Conservation (phyloP, 2,329 filamentous ascomycete genomes). For the Huntiella bhutanensis region DNA sequence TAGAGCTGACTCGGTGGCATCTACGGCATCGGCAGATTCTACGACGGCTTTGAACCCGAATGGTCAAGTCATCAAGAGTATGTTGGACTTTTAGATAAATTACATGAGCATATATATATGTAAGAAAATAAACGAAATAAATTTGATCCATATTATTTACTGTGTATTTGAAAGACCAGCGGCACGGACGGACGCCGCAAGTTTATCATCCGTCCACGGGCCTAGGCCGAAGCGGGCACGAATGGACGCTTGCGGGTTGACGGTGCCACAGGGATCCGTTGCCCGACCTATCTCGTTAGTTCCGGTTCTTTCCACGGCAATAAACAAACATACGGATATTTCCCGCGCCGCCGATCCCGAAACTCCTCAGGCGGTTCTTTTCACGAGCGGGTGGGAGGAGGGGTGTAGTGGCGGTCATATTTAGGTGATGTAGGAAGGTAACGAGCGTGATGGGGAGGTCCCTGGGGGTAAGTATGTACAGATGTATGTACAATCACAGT, state of each 20-base stretch:
- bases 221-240: slow-evolving; percentile 5
- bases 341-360: slow-evolving; percentile 22
- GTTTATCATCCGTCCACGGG: slow-evolving; percentile 5
- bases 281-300: slow-evolving; percentile 12
- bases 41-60: slow-evolving; percentile 29
- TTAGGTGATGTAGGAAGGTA: no score
- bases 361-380: slow-evolving; percentile 8
- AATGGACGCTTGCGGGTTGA: neutral
- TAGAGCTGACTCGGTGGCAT: slow-evolving; percentile 21
- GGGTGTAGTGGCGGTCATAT: no score
- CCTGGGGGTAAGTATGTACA: no score
- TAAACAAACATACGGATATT: slow-evolving; percentile 20
- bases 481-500: no score
- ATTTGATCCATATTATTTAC: neutral
- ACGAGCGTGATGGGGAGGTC: no score
- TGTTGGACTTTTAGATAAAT: slow-evolving; percentile 33
- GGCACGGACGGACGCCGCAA: neutral
- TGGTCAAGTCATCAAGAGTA: slow-evolving; percentile 37
- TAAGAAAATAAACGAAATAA: neutral
- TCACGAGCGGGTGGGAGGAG: no score
- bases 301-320: neutral
- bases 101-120: neutral
- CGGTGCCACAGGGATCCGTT: slow-evolving; percentile 14
- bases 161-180: neutral
- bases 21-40: slow-evolving; percentile 21